phyloP scores from a whole-genome alignment of 148 eudicot species.

The Salicornia ramosissima region DNA sequence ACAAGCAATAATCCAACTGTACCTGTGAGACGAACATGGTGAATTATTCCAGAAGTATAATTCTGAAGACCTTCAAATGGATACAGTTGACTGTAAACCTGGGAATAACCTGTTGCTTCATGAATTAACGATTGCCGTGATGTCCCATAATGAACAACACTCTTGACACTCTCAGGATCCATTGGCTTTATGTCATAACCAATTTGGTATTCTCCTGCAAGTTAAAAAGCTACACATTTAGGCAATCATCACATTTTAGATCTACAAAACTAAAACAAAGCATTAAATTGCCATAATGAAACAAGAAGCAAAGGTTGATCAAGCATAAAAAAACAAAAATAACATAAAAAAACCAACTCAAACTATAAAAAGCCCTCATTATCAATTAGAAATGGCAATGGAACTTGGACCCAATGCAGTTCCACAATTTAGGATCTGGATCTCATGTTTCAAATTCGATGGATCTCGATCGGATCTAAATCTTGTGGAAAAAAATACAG shows the following conservation, averaged over 20 bases:
- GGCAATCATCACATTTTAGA: neutral
- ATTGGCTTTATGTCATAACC: constrained; percentile 64
- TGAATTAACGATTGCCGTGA: constrained; percentile 32
- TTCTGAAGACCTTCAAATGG: constrained; percentile 90
- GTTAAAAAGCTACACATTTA: neutral
- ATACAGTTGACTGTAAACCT: constrained; percentile 75
- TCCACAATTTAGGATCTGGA: too few relatives aligned
- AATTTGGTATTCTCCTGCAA: constrained; percentile 84
- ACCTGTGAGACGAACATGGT: constrained; percentile 91
- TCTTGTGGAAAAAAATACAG: too few relatives aligned
- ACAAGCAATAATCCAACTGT: neutral
- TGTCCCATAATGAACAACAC: constrained; percentile 67
- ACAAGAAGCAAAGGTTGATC: neutral
- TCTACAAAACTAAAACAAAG: too few relatives aligned
- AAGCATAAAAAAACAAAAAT: neutral
- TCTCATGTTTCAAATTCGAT: too few relatives aligned
- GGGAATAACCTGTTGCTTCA: constrained; percentile 62
- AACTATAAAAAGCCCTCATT: too few relatives aligned
- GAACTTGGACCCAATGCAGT: too few relatives aligned
- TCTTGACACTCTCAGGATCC: constrained; percentile 55
- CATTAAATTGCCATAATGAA: too few relatives aligned
- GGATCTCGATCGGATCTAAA: too few relatives aligned
- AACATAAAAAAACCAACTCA: too few relatives aligned
- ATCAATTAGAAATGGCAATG: too few relatives aligned
- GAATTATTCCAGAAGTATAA: constrained; percentile 96